Percentiles rank a stretch among this genome's conserved stretches.
phyloP scores from a whole-genome alignment of 2,329 filamentous ascomycete genomes.

The Teratosphaeria zuluensis region DNA sequence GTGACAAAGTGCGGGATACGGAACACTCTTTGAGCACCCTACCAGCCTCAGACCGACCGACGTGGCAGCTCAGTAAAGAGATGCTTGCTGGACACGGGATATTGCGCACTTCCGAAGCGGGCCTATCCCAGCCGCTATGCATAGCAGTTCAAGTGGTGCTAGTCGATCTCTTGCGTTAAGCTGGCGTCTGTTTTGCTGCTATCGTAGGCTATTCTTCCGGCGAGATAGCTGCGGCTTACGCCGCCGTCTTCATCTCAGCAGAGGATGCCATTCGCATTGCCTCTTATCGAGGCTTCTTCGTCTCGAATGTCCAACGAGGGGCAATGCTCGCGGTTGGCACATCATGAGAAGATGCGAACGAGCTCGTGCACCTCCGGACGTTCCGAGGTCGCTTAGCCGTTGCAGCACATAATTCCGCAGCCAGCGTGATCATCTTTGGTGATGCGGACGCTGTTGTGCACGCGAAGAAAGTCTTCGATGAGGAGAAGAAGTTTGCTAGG shows the following conservation, averaged over 20 bases:
- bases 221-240: neutral
- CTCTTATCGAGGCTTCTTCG: neutral
- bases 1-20: conserved; percentile 20
- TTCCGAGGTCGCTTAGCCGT: neutral
- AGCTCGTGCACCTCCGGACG: neutral
- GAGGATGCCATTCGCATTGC: neutral
- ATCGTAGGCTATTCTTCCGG: neutral
- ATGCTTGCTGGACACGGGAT: neutral
- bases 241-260: neutral
- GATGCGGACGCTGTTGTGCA: neutral
- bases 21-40: conserved; percentile 9
- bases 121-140: neutral
- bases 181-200: neutral
- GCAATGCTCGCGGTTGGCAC: neutral
- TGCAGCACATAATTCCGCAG: neutral
- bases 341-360: neutral
- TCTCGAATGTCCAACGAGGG: neutral
- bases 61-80: neutral
- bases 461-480: neutral
- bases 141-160: neutral
- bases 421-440: neutral
- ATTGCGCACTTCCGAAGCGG: neutral
- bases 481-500: neutral
- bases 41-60: neutral
- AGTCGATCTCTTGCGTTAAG: neutral